A percentile compares a stretch with the other conserved stretches of the same genome.
Evolutionary conservation across 768 basidiomycete species (phyloP).

Genomic region (Tremella yokohamensis): DNA sequence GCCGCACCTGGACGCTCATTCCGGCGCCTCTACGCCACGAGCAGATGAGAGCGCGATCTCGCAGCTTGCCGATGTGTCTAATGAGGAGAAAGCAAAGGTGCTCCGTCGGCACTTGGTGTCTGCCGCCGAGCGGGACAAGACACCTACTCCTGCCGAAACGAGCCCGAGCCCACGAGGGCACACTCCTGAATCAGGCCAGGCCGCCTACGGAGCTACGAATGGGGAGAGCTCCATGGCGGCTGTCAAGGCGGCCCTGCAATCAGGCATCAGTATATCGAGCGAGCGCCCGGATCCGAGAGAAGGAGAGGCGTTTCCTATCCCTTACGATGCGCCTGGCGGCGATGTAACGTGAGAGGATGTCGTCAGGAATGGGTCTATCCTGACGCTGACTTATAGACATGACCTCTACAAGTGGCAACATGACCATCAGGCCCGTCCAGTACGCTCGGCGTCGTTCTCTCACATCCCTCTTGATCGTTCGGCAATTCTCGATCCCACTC

Average conservation of each 20-base stretch:
- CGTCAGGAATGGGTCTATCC: constrained; percentile 20
- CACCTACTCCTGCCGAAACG: constrained; percentile 25
- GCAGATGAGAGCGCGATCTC: constrained; percentile 33
- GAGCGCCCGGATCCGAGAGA: constrained; percentile 46
- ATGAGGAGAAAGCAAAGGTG: constrained; percentile 79
- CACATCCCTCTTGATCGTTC: constrained; percentile 61
- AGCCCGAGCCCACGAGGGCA: constrained; percentile 14
- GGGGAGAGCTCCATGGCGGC: neutral
- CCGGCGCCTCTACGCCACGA: constrained; percentile 6
- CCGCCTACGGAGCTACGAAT: neutral
- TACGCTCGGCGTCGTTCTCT: constrained; percentile 55
- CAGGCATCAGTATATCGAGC: neutral
- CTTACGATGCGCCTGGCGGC: constrained; percentile 78
- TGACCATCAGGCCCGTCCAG: constrained; percentile 29
- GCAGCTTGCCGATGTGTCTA: constrained; percentile 55
- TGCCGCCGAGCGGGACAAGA: constrained; percentile 60
- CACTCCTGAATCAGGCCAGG: neutral
- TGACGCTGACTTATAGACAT: constrained; percentile 54
- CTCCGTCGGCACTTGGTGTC: constrained; percentile 75
- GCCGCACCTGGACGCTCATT: neutral
- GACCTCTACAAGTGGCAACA: constrained; percentile 82
- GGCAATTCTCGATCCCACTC: constrained; percentile 61
- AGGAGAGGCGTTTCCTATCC: constrained; percentile 77
- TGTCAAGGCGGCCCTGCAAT: constrained; percentile 5
- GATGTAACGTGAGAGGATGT: constrained; percentile 74